phyloP scores from a whole-genome alignment of 768 basidiomycete genomes.

The Panellus pusillus region DNA sequence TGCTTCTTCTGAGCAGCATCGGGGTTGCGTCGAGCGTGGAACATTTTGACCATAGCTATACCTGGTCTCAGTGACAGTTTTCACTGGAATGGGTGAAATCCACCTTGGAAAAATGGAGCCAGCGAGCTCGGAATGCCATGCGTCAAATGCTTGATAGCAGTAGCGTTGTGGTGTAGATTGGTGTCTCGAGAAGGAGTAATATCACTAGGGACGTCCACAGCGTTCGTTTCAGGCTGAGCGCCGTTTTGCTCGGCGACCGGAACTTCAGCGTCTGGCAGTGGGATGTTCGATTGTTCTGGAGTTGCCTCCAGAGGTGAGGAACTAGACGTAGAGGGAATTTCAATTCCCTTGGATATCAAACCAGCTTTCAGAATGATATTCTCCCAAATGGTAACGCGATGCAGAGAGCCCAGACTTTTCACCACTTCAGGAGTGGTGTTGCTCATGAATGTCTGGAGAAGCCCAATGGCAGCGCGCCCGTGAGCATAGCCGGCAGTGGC shows the following conservation, averaged over 20 bases:
- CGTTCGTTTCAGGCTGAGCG: slow-evolving; percentile 21
- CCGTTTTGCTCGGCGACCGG: slow-evolving; percentile 37
- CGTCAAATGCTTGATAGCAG: slow-evolving; percentile 76
- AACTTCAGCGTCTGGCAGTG: slow-evolving; percentile 40
- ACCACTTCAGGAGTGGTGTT: slow-evolving; percentile 65
- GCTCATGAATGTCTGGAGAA: slow-evolving; percentile 74
- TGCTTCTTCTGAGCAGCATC: slow-evolving; percentile 78
- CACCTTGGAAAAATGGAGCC: slow-evolving; percentile 87
- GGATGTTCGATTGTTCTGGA: slow-evolving; percentile 41
- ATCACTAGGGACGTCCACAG: slow-evolving; percentile 30
- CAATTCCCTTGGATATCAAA: slow-evolving; percentile 53
- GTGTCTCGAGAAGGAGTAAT: slow-evolving; percentile 28
- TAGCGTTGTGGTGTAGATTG: slow-evolving; percentile 63
- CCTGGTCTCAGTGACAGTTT: neutral
- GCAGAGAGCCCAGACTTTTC: slow-evolving; percentile 71
- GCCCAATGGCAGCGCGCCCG: slow-evolving; percentile 68
- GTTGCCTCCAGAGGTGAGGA: slow-evolving; percentile 51
- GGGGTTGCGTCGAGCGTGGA: slow-evolving; percentile 76
- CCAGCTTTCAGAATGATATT: slow-evolving; percentile 74
- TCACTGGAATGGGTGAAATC: slow-evolving; percentile 13
- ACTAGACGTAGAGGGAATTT: slow-evolving; percentile 41
- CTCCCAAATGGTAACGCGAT: slow-evolving; percentile 85
- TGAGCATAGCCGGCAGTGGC: slow-evolving; percentile 81
- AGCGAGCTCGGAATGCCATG: slow-evolving; percentile 74
- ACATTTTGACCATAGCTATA: slow-evolving; percentile 82